Evolutionary conservation across 2,329 filamentous ascomycete genomes (phyloP).

Genomic region (Cordyceps cicadae): DNA sequence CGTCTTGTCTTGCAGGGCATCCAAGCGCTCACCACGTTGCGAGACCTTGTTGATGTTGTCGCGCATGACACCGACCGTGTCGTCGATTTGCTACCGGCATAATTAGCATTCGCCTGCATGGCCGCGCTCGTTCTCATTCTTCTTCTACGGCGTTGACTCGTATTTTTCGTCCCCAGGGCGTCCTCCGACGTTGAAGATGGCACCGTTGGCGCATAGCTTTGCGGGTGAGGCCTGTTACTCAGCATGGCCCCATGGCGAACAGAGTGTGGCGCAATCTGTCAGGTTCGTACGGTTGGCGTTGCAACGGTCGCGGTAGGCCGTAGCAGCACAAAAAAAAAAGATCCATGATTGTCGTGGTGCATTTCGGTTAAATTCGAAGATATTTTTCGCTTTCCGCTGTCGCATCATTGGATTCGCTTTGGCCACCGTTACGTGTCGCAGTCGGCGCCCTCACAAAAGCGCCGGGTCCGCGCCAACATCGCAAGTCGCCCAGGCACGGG

Average conservation of each 20-base stretch:
- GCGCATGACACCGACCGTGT: constrained; percentile 89
- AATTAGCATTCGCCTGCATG: constrained; percentile 14
- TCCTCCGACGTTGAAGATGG: neutral
- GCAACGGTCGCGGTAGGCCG: neutral
- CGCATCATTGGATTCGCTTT: neutral
- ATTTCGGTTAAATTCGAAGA: no score
- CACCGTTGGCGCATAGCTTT: neutral
- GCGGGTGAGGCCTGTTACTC: neutral
- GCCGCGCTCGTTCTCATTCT: neutral
- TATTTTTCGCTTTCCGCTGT: neutral
- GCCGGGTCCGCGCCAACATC: neutral
- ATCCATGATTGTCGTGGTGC: neutral
- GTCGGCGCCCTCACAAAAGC: neutral
- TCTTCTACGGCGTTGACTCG: neutral
- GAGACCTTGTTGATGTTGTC: constrained; percentile 97
- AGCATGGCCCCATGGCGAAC: neutral
- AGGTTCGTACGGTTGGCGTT: neutral
- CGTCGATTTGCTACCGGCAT: constrained; percentile 78
- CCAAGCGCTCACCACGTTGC: constrained; percentile 81
- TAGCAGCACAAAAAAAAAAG: neutral
- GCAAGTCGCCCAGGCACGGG: neutral
- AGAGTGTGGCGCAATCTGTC: constrained; percentile 2
- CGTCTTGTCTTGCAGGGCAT: constrained; percentile 87
- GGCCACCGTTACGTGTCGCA: neutral
- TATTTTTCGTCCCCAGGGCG: neutral